Evolutionary conservation across 2,329 filamentous ascomycete genomes (phyloP).

Genomic region (Pseudogymnoascus destructans): DNA sequence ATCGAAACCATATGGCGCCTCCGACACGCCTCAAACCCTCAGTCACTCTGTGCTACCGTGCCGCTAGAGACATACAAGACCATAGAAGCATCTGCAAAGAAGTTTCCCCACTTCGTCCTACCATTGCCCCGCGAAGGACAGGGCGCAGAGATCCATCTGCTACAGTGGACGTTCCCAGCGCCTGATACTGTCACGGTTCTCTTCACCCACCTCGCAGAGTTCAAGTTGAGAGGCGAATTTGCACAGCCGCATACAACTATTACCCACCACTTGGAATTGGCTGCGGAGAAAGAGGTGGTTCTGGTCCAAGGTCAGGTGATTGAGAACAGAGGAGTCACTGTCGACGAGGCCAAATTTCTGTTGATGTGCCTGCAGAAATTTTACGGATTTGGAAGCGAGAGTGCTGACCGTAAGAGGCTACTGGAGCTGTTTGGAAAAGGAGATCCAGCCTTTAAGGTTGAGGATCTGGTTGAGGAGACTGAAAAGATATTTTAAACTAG

Average conservation of each 20-base stretch:
- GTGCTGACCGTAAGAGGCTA: conserved; percentile 51
- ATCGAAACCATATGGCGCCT: conserved; percentile 84
- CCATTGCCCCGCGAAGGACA: conserved; percentile 57
- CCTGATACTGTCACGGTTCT: conserved; percentile 60
- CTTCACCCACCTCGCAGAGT: conserved; percentile 89
- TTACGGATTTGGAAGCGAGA: conserved; percentile 52
- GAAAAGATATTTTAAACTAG: conserved; percentile 52
- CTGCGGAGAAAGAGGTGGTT: conserved; percentile 61
- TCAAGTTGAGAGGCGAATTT: conserved; percentile 79
- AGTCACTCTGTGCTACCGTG: conserved; percentile 74
- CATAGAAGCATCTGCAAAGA: conserved; percentile 58
- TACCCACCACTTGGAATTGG: conserved; percentile 79
- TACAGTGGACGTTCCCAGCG: conserved; percentile 89
- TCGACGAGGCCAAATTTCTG: conserved; percentile 78
- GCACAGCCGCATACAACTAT: conserved; percentile 86
- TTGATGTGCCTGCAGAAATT: conserved; percentile 91
- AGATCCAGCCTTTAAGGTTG: conserved; percentile 66
- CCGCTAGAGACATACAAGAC: conserved; percentile 58
- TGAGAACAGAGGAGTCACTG: conserved; percentile 60
- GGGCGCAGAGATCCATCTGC: conserved; percentile 85
- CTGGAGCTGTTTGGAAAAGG: conserved; percentile 73
- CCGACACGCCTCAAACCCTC: conserved; percentile 59
- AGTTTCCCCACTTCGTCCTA: conserved; percentile 79
- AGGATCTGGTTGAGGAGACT: conserved; percentile 76
- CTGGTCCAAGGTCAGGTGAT: conserved; percentile 74